Conservation (phyloP, 331 rosid species). For the Ulmus americana region DNA sequence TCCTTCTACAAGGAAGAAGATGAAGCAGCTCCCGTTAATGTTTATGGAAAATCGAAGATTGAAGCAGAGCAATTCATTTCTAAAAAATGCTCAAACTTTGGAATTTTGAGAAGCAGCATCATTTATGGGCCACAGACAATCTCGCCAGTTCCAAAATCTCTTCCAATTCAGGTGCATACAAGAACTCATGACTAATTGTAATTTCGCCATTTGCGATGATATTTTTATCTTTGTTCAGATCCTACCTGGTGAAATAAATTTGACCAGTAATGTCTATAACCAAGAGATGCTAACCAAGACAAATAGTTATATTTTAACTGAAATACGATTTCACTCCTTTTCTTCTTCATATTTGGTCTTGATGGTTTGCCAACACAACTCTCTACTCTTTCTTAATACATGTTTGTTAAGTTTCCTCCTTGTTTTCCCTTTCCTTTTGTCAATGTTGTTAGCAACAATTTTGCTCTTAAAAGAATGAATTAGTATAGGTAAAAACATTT, state of each 20-base stretch:
- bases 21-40: constrained; percentile 55
- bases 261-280: neutral
- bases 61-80: constrained; percentile 69
- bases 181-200: neutral
- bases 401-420: neutral
- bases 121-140: constrained; percentile 85
- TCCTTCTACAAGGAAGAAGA: constrained; percentile 89
- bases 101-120: constrained; percentile 86
- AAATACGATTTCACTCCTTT: neutral
- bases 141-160: constrained; percentile 85
- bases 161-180: constrained; percentile 67
- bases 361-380: neutral
- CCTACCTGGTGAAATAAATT: neutral
- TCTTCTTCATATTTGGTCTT: neutral
- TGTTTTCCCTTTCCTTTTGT: neutral
- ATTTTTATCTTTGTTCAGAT: constrained; percentile 1
- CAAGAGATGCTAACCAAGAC: neutral
- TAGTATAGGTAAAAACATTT: too few relatives aligned
- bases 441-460: neutral
- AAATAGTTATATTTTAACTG: neutral
- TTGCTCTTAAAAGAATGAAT: too few relatives aligned
- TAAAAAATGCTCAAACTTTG: constrained; percentile 58
- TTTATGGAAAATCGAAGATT: constrained; percentile 76
- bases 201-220: constrained; percentile 6
- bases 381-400: neutral